Evolutionary conservation across 192 early-diverging fungal species (phyloP).

Genomic region (Podila clonocystis): DNA sequence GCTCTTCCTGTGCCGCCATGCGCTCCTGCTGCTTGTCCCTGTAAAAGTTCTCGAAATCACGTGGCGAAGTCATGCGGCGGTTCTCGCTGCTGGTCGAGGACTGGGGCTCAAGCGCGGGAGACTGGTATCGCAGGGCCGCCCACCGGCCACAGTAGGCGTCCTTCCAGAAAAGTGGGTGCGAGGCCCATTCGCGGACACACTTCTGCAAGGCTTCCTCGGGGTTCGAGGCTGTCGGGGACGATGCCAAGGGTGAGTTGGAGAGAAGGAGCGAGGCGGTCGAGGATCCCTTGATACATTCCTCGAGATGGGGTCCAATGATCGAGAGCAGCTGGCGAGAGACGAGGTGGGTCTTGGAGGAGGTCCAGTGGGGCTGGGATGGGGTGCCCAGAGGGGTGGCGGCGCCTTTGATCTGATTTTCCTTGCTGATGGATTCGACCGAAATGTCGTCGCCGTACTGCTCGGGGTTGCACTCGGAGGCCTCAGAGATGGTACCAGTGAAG

Average conservation of each 20-base stretch:
- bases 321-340: slow-evolving; percentile 36
- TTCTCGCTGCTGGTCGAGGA: slow-evolving; percentile 10
- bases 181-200: slow-evolving; percentile 33
- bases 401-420: neutral
- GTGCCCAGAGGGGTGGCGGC: neutral
- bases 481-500: slow-evolving; percentile 27
- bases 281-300: slow-evolving; percentile 15
- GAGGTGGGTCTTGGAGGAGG: slow-evolving; percentile 31
- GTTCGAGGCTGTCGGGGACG: neutral
- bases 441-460: slow-evolving; percentile 33
- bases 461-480: slow-evolving; percentile 39
- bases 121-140: slow-evolving; percentile 24
- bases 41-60: slow-evolving; percentile 32
- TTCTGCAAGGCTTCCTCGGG: slow-evolving; percentile 27
- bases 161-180: slow-evolving; percentile 39
- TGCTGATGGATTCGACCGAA: neutral
- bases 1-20: neutral
- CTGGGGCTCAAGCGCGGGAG: neutral
- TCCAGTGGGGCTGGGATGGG: slow-evolving; percentile 27
- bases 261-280: neutral
- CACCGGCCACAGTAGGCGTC: slow-evolving; percentile 41
- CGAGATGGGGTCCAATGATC: slow-evolving; percentile 39
- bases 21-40: slow-evolving; percentile 26
- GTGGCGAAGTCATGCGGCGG: slow-evolving; percentile 7
- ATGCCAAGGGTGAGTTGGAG: neutral